These are phyloP conservation scores for Dictyostelium brefeldianum DNA, from an alignment of 78 protist genomes.

Conservation along the genomic window DNA sequence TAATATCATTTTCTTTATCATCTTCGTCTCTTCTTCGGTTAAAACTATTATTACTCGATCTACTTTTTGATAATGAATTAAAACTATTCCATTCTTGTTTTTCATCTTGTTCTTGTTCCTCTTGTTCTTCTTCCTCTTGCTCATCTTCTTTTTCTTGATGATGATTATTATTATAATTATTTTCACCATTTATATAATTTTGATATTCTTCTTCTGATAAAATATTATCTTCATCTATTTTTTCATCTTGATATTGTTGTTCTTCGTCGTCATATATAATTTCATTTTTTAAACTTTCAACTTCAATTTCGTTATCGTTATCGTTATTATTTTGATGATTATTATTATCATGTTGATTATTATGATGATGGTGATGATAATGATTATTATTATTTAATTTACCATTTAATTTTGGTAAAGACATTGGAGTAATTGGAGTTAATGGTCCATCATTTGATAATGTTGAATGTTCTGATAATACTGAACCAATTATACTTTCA, in stretches of 20 bases:
- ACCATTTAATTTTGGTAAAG: not conserved
- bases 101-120: not conserved
- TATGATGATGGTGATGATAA: not conserved
- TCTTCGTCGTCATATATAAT: not conserved
- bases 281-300: too few species aligned
- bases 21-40: not conserved
- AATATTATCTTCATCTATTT: not conserved
- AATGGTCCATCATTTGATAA: constrained; percentile 1
- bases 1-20: not conserved
- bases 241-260: not conserved
- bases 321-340: not conserved
- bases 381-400: not conserved
- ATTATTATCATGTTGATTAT: not conserved
- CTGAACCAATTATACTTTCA: not conserved
- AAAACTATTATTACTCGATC: not conserved
- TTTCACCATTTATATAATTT: not conserved
- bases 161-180: not conserved
- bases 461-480: not conserved
- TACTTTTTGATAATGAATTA: not conserved
- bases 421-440: constrained; percentile 20
- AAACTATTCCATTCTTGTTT: not conserved
- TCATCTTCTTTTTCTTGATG: not conserved
- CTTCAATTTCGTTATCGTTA: not conserved
- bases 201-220: not conserved
- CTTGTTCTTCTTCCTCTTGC: not conserved